These are phyloP conservation scores for Tephrocybe rancida DNA, from an alignment of 768 basidiomycete species.

Conservation along the genomic window DNA sequence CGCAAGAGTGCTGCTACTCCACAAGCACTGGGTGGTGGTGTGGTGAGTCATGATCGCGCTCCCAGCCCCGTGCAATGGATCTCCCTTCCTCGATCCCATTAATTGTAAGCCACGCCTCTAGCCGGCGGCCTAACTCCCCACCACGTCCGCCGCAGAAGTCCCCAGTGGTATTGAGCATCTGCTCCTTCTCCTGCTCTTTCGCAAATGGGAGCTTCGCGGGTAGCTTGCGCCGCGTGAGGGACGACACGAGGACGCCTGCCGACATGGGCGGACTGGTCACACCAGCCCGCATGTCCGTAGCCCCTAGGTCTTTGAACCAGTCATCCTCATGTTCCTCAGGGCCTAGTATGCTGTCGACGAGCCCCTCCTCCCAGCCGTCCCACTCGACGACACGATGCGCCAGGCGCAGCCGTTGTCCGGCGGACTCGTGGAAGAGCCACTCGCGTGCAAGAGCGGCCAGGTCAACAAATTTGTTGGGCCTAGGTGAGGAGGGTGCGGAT, in stretches of 20 bases:
- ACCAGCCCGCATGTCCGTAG: conserved; percentile 9
- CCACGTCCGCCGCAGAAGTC: conserved; percentile 82
- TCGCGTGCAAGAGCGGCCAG: conserved; percentile 55
- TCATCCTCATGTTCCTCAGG: conserved; percentile 71
- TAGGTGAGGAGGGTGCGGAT: conserved; percentile 25
- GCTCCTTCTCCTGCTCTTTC: conserved; percentile 67
- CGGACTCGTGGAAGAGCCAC: conserved; percentile 75
- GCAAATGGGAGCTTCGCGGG: conserved; percentile 53
- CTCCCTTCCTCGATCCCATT: conserved; percentile 32
- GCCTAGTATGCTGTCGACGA: conserved; percentile 75
- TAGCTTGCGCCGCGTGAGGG: conserved; percentile 33
- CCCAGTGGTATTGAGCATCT: conserved; percentile 69
- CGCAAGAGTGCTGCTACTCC: conserved; percentile 1
- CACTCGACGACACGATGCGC: conserved; percentile 84
- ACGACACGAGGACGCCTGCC: conserved; percentile 19
- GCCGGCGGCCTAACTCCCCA: conserved; percentile 71
- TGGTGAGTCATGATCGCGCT: conserved; percentile 16
- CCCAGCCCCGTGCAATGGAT: conserved; percentile 13
- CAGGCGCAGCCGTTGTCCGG: conserved; percentile 67
- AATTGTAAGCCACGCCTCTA: conserved; percentile 74
- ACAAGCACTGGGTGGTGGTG: conserved; percentile 3
- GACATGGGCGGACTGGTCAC: conserved; percentile 23
- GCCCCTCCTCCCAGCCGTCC: conserved; percentile 92
- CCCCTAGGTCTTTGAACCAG: conserved; percentile 57
- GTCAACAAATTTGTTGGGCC: conserved; percentile 25